phyloP scores from a whole-genome alignment of 1,139 yeast species.

The Pichia sp. region DNA sequence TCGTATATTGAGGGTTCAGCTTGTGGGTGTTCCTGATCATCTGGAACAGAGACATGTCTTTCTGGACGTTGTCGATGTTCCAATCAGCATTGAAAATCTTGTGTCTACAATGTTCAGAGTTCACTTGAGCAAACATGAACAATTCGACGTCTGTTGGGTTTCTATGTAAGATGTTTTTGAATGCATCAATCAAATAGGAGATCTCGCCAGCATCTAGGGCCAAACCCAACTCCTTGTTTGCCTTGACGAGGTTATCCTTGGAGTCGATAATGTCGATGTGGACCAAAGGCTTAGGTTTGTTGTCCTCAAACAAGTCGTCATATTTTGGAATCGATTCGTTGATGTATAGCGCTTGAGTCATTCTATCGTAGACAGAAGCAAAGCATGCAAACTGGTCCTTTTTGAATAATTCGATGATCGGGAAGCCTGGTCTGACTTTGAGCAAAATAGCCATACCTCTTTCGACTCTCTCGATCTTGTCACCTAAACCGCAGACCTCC shows the following conservation, averaged over 20 bases:
- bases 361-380: constrained; percentile 80
- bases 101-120: constrained; percentile 99
- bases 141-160: constrained; percentile 97
- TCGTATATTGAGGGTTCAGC: constrained; percentile 69
- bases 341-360: constrained; percentile 78
- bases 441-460: constrained; percentile 79
- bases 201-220: constrained; percentile 94
- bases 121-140: constrained; percentile 99
- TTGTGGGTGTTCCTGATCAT: constrained; percentile 96
- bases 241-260: constrained; percentile 60
- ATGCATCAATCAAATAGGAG: constrained; percentile 78
- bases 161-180: constrained; percentile 68
- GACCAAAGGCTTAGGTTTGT: constrained; percentile 81
- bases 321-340: constrained; percentile 54
- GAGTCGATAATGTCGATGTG: constrained; percentile 62
- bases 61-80: constrained; percentile 83
- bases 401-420: constrained; percentile 51
- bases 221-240: constrained; percentile 81
- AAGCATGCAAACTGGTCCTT: constrained; percentile 48
- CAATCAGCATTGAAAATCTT: constrained; percentile 98
- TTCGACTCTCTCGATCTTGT: constrained; percentile 76
- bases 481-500: constrained; percentile 77
- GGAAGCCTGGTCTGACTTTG: constrained; percentile 64
- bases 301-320: constrained; percentile 72
- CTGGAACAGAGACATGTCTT: constrained; percentile 75